A percentile compares a stretch with the other conserved stretches of the same genome.
Conservation (phyloP, 2,329 filamentous ascomycete species). For the Tolypocladium album region DNA sequence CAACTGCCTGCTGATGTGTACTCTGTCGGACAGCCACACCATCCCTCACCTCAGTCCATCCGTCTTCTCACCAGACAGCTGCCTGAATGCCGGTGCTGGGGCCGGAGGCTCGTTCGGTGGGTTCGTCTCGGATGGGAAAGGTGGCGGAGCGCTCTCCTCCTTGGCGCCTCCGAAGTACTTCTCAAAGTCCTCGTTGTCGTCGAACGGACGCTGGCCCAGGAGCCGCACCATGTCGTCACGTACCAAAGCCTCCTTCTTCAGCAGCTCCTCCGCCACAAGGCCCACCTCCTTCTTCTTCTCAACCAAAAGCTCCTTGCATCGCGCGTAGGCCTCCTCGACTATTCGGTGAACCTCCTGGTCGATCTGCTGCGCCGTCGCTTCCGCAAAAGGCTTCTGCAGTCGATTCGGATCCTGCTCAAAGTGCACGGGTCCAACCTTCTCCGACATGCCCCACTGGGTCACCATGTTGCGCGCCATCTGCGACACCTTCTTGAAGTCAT, state of each 20-base stretch:
- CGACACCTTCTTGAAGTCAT: conserved; percentile 98
- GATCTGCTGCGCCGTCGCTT: conserved; percentile 85
- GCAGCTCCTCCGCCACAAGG: conserved; percentile 82
- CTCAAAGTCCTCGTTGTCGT: conserved; percentile 75
- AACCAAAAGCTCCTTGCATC: conserved; percentile 72
- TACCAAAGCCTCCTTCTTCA: conserved; percentile 82
- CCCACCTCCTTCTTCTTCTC: conserved; percentile 85
- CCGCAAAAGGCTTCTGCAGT: conserved; percentile 89
- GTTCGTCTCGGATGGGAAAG: conserved; percentile 36
- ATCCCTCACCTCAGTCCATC: conserved; percentile 6
- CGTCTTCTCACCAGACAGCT: conserved; percentile 10
- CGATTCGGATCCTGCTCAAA: conserved; percentile 77
- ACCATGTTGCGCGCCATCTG: conserved; percentile 96
- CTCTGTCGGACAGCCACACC: neutral
- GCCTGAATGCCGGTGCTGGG: conserved; percentile 27
- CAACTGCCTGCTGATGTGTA: neutral
- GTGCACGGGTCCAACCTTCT: conserved; percentile 85
- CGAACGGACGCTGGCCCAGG: conserved; percentile 73
- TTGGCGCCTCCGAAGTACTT: conserved; percentile 76
- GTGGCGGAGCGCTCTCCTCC: conserved; percentile 46
- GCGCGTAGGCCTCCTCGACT: conserved; percentile 83
- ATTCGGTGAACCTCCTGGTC: conserved; percentile 86
- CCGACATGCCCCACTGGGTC: conserved; percentile 98
- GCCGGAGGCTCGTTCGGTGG: conserved; percentile 23
- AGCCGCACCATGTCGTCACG: conserved; percentile 88